phyloP scores from a whole-genome alignment of 179 eudicot genomes.

The Beta corolliflora region DNA sequence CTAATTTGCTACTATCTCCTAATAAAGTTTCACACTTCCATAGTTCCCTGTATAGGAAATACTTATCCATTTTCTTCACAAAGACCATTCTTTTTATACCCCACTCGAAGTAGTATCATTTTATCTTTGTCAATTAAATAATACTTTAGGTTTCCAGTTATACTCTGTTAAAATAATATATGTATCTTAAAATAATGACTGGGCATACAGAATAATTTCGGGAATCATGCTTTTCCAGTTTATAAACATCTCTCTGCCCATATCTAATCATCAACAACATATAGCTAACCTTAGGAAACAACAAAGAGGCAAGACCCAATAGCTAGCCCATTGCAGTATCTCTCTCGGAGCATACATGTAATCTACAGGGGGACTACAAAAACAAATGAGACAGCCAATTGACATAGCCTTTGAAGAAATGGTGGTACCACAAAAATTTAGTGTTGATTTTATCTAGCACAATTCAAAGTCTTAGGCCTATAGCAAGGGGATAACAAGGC shows the following conservation, averaged over 20 bases:
- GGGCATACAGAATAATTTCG: background rate
- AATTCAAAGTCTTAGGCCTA: background rate
- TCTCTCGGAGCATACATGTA: background rate
- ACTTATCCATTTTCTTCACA: background rate
- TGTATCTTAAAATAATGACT: background rate
- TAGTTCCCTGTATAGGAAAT: background rate
- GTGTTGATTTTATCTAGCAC: background rate
- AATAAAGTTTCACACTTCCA: background rate
- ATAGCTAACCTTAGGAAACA: background rate
- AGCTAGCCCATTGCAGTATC: background rate
- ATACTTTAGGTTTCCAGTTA: background rate
- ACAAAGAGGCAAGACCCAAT: constrained; percentile 1
- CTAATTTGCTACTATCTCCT: background rate
- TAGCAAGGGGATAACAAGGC: background rate
- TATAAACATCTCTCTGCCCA: background rate
- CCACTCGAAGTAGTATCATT: background rate
- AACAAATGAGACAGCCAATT: background rate
- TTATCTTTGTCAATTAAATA: background rate
- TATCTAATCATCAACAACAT: background rate
- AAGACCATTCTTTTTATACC: background rate
- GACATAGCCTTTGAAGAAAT: background rate
- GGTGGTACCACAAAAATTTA: background rate
- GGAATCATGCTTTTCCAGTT: background rate
- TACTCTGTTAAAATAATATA: too few species aligned
- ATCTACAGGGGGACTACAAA: background rate